Evolutionary conservation across 192 early-diverging fungal species (phyloP).

Genomic region (Coemansia sp.): DNA sequence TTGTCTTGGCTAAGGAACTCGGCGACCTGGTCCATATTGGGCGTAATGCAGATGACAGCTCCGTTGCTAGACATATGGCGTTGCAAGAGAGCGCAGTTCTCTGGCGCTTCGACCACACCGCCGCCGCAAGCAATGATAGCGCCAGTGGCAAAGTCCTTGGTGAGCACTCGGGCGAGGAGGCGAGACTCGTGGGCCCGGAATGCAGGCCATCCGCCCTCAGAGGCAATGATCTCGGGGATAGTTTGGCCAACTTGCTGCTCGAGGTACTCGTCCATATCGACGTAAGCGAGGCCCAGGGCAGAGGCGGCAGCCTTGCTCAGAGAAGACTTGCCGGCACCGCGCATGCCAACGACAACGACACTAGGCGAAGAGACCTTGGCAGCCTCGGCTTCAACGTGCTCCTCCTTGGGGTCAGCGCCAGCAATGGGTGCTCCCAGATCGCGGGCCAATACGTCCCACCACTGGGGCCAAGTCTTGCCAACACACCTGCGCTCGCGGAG

Average conservation of each 20-base stretch:
- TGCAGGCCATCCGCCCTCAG: slow-evolving; percentile 71
- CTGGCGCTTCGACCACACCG: slow-evolving; percentile 84
- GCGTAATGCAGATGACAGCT: slow-evolving; percentile 74
- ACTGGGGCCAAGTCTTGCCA: slow-evolving; percentile 98
- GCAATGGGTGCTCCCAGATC: slow-evolving; percentile 63
- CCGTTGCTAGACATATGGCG: slow-evolving; percentile 57
- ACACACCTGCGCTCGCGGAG: slow-evolving; percentile 95
- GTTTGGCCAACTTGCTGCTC: slow-evolving; percentile 67
- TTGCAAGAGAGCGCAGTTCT: slow-evolving; percentile 66
- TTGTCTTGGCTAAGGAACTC: slow-evolving; percentile 77
- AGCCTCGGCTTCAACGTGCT: slow-evolving; percentile 1
- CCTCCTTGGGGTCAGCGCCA: slow-evolving; percentile 34
- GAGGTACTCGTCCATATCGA: slow-evolving; percentile 88
- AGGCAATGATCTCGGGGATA: slow-evolving; percentile 72
- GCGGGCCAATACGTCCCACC: slow-evolving; percentile 94
- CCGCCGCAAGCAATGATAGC: slow-evolving; percentile 91
- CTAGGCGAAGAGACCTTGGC: slow-evolving; percentile 43
- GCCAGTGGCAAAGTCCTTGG: slow-evolving; percentile 53
- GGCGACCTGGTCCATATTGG: slow-evolving; percentile 76
- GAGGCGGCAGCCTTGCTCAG: slow-evolving; percentile 74
- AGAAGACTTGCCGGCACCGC: slow-evolving; percentile 94
- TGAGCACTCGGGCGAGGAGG: slow-evolving; percentile 63
- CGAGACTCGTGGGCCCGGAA: slow-evolving; percentile 83
- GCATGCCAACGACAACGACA: slow-evolving; percentile 97
- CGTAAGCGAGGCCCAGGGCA: slow-evolving; percentile 66